Base-by-base conservation (phyloP, 1,284 basidiomycete species). In the Cryptococcus sp. region DNA sequence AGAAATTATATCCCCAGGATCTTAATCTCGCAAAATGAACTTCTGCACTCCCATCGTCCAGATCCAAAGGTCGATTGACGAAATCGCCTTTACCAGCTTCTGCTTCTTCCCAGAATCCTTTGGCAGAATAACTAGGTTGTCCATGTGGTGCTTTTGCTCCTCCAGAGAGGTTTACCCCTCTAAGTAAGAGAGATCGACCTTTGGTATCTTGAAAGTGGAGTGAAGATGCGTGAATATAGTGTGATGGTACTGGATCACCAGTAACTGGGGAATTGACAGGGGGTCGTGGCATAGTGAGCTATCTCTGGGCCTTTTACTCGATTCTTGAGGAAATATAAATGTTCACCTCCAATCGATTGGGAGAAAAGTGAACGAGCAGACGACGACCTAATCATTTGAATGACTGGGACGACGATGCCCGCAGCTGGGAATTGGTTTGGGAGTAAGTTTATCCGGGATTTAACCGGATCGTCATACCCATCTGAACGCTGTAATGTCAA, bases 1-100 rank as follows among this genome's bases (percentile, higher is more conserved):
- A 76, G 74, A 88, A 81, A 73, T 96, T 98, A 79, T 92, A 98
- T 0, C 95, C 95, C 94, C 94, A 98, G 0, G 88, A 87, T 57
- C 83, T 81, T 15, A 98, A 78, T 14, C 95, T 80, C 4, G 87
- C 83, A 2, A 98, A 81, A 68, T 98, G 95, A n/a, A 75, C 66
- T 58, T 78, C 76, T 4, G 76, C 76, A 33, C 64, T 71, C 30
- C 76, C 77, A 61, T 78, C 76, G 4, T 79, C 76, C 2, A 95
- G 76, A 64, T 89, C 84, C 35, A 98, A 79, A 0, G 92, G 91
- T 49, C 86, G 80, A 0, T 85, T 86, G 3, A 88, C 72, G 65
- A 94, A 98, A 52, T 67, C 60, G 58, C 79, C 84, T 58, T 83
- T 80, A 35, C 90, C 92, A 0, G 71, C 78, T 71, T 95, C 87